phyloP scores from a whole-genome alignment of 2,329 filamentous ascomycete species.

The Colletotrichum siamense region DNA sequence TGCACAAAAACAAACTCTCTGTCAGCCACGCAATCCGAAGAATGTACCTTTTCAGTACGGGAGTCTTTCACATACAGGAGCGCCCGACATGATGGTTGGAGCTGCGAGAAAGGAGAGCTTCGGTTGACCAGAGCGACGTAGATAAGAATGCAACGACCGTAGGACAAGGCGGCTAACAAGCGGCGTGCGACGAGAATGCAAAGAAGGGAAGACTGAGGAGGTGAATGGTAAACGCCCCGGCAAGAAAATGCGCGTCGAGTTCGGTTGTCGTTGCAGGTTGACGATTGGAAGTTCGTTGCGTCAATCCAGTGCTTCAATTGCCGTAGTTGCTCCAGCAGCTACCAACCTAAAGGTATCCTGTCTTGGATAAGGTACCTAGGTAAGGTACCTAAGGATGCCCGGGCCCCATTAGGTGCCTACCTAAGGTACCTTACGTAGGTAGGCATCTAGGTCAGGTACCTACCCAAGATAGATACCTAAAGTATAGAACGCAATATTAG shows the following conservation, averaged over 20 bases:
- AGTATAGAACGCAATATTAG: no score
- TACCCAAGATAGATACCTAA: no score
- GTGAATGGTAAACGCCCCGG: not conserved
- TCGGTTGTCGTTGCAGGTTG: not conserved
- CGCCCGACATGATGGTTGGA: slow-evolving; percentile 40
- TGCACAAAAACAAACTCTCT: slow-evolving; percentile 37
- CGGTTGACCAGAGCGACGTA: not conserved
- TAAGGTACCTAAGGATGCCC: not conserved
- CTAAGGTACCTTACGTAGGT: not conserved
- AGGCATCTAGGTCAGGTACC: no score
- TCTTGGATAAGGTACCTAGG: not conserved
- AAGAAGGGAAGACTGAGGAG: not conserved
- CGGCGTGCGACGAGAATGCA: not conserved
- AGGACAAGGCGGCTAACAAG: not conserved
- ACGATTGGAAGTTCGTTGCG: not conserved
- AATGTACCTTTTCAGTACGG: not conserved
- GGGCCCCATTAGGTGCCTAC: not conserved
- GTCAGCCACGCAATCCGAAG: not conserved
- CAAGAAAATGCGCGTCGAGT: not conserved
- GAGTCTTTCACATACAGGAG: slow-evolving; percentile 36
- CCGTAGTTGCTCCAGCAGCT: not conserved
- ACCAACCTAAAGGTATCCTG: not conserved
- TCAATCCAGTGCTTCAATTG: not conserved
- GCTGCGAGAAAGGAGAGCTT: not conserved
- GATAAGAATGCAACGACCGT: not conserved